Base-by-base conservation (phyloP, 495 filamentous ascomycete genomes). In the Amniculicola lignicola region DNA sequence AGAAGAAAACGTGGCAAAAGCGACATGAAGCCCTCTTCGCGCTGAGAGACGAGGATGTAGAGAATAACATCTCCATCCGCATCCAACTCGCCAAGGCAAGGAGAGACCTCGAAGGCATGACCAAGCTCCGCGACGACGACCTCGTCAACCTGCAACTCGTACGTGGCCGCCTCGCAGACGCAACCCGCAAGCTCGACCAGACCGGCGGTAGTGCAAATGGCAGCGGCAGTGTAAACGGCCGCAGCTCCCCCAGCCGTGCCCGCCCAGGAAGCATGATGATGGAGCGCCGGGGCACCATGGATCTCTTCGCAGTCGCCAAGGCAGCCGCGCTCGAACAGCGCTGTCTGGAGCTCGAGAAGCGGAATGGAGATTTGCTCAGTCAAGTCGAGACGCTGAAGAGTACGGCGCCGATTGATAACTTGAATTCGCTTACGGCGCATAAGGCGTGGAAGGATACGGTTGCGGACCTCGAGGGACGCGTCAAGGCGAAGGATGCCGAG, bases 31-130 rank as follows among this genome's bases (percentile, higher is more conserved):
- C 67, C n/a, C 47, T 70, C 21, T 70, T 45, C 31, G 61, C 66
- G 4, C 63, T 70, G 9, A 57, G 67, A 19, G 67, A 70, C 39
- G 67, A 70, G 48, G 67, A 70, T 40, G 63, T 70, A 3, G 51
- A 60, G 24, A 70, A 68, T 52, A 61, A 65, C 44, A 66, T 68
- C 51, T 63, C 63, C 44, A 57, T 68, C 33, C 63, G 67, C 2
- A 55, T 54, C 25, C 48, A 67, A 11, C 63, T 70, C 4, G 67
- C 67, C 15, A 59, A 70, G 38, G 65, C 67, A 24, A 62, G 67
- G 5, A 46, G 63, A 3, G 60, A 66, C 10, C 65, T 68, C 35
- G 67, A 63, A 25, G 54, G 54, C 9, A 65, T 68, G 54, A 64
- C 50, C 7, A 63, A 65, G 36, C 58, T 70, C 11, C 60, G 67